phyloP scores from a whole-genome alignment of 441 rosid genomes.

The Euphorbia celastroides region DNA sequence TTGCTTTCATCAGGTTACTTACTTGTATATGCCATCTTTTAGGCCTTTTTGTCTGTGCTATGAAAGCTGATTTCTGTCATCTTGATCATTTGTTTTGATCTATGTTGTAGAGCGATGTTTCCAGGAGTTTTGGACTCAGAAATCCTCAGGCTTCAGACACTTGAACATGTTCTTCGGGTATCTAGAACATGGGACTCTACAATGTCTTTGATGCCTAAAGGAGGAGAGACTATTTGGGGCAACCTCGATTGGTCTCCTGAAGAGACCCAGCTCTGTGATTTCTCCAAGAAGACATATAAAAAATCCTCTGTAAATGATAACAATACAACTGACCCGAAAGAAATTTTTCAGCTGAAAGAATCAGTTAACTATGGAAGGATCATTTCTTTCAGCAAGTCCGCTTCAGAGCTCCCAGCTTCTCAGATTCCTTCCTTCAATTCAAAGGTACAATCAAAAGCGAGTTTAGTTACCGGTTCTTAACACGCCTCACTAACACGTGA shows the following conservation, averaged over 20 bases:
- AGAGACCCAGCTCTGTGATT: slow-evolving; percentile 34
- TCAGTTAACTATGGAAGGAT: slow-evolving; percentile 69
- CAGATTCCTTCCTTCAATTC: too few species aligned
- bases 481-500: too few species aligned
- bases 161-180: slow-evolving; percentile 82
- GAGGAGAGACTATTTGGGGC: slow-evolving; percentile 97
- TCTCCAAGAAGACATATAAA: slow-evolving; percentile 6
- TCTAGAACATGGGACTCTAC: slow-evolving; percentile 94
- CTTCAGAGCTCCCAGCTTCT: slow-evolving; percentile 61
- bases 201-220: slow-evolving; percentile 94
- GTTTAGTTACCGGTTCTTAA: too few species aligned
- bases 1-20: slow-evolving; percentile 37
- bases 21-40: background rate
- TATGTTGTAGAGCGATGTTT: background rate
- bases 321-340: slow-evolving; percentile 8
- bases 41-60: too few species aligned
- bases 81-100: background rate
- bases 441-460: too few species aligned
- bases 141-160: slow-evolving; percentile 70
- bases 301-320: too few species aligned
- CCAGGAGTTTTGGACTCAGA: slow-evolving; percentile 67
- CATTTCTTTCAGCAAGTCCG: slow-evolving; percentile 77
- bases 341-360: slow-evolving; percentile 11
- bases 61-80: background rate
- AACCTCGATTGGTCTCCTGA: slow-evolving; percentile 93